phyloP scores from a whole-genome alignment of 2,329 filamentous ascomycete species.

The Beauveria varroae region DNA sequence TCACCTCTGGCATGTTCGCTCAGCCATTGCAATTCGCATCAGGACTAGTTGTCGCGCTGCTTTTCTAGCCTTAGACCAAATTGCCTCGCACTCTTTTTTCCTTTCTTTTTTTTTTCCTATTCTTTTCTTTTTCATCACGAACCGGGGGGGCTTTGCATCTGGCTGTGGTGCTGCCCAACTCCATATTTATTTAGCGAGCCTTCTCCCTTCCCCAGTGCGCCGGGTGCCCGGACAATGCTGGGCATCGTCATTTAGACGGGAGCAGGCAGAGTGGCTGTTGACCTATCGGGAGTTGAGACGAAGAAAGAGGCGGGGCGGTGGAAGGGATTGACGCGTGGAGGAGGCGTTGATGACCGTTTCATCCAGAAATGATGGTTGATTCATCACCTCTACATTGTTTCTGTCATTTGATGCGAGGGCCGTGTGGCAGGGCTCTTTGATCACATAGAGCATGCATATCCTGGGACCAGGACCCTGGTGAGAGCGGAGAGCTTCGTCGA shows the following conservation, averaged over 20 bases:
- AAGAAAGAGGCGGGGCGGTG: not conserved
- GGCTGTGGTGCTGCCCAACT: not conserved
- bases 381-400: not conserved
- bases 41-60: conserved; percentile 1
- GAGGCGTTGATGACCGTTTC: not conserved
- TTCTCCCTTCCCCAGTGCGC: no score
- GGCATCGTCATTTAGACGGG: not conserved
- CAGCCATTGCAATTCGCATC: not conserved
- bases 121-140: not conserved
- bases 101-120: not conserved
- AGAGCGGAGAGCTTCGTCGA: no score
- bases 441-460: not conserved
- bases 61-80: not conserved
- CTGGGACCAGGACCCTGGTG: no score
- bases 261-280: no score
- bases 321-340: not conserved
- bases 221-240: no score
- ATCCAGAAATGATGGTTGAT: not conserved
- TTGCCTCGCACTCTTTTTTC: not conserved
- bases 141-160: not conserved
- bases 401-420: not conserved
- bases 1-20: not conserved
- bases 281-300: no score
- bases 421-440: not conserved
- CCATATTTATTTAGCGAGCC: no score